These are phyloP conservation scores for Phaeosphaeria sp. DNA, from an alignment of 2,329 filamentous ascomycete genomes.

Conservation along the genomic window DNA sequence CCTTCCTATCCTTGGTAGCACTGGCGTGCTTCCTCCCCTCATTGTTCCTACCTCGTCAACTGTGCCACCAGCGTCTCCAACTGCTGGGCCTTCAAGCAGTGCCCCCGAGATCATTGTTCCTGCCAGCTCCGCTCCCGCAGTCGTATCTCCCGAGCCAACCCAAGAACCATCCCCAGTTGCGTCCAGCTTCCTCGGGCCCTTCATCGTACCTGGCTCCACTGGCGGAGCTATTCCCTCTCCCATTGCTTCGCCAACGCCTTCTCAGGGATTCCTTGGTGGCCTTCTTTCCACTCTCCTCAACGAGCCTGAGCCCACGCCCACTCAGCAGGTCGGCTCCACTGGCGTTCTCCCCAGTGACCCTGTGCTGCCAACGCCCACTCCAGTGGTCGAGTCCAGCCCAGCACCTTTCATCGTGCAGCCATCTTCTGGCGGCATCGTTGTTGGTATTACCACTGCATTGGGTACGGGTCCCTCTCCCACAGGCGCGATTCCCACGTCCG, in stretches of 20 bases:
- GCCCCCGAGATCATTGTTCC: constrained; percentile 23
- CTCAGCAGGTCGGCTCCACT: constrained; percentile 24
- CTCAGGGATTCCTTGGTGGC: neutral
- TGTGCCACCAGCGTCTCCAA: neutral
- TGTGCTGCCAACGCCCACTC: constrained; percentile 27
- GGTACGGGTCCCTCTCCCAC: constrained; percentile 28
- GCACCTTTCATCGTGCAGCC: constrained; percentile 11
- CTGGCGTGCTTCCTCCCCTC: constrained; percentile 5
- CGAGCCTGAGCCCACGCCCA: constrained; percentile 15
- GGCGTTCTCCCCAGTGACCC: constrained; percentile 30
- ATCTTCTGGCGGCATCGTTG: constrained; percentile 37
- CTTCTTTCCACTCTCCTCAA: constrained; percentile 20
- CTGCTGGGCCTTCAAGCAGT: neutral
- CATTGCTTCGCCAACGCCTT: constrained; percentile 16
- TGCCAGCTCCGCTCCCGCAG: constrained; percentile 15
- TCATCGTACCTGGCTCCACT: constrained; percentile 32
- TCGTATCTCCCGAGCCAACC: constrained; percentile 1
- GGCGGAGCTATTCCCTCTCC: constrained; percentile 16
- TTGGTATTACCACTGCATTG: constrained; percentile 46
- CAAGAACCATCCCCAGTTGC: constrained; percentile 12
- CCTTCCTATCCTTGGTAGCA: constrained; percentile 6
- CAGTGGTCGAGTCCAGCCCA: constrained; percentile 5
- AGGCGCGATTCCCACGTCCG: constrained; percentile 29
- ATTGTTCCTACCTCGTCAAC: constrained; percentile 7
- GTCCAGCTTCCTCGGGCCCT: constrained; percentile 30